These are phyloP conservation scores for Pseudocercospora cruenta DNA, from an alignment of 2,329 filamentous ascomycete genomes.

Conservation along the genomic window DNA sequence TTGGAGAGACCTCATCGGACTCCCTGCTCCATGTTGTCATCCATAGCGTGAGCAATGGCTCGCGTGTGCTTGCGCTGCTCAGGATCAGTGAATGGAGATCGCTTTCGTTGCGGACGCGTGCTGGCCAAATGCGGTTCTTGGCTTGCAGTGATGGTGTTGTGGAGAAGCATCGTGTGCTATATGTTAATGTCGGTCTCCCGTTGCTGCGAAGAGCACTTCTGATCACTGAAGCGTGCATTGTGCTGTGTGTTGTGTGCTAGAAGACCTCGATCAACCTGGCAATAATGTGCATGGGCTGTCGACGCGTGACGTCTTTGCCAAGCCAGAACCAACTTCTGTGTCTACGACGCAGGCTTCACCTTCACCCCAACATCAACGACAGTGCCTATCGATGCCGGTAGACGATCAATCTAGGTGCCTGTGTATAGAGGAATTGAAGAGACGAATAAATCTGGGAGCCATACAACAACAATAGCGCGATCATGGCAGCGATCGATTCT, in stretches of 20 bases:
- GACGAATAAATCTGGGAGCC: no score
- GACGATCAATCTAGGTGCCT: no score
- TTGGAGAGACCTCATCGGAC: slow-evolving; percentile 48
- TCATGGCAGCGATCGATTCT: no score
- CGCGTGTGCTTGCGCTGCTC: slow-evolving; percentile 49
- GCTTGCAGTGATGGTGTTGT: slow-evolving; percentile 21
- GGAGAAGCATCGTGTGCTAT: slow-evolving; percentile 26
- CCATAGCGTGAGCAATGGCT: slow-evolving; percentile 55
- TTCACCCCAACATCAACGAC: no score
- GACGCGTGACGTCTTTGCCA: neutral
- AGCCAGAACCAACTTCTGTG: neutral
- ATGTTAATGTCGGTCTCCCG: neutral
- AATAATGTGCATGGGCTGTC: neutral
- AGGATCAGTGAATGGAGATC: slow-evolving; percentile 54
- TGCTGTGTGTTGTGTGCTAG: neutral
- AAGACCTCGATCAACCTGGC: neutral
- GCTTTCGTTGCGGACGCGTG: slow-evolving; percentile 50
- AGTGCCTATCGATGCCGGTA: no score
- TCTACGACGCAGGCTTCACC: neutral
- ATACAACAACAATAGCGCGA: neutral
- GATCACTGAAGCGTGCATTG: neutral
- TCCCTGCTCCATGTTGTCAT: slow-evolving; percentile 53
- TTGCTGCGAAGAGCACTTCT: neutral
- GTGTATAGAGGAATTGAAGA: no score
- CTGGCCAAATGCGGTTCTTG: slow-evolving; percentile 42